Base-by-base conservation (phyloP, 208 protist species). In the Trypanosoma cruzi region DNA sequence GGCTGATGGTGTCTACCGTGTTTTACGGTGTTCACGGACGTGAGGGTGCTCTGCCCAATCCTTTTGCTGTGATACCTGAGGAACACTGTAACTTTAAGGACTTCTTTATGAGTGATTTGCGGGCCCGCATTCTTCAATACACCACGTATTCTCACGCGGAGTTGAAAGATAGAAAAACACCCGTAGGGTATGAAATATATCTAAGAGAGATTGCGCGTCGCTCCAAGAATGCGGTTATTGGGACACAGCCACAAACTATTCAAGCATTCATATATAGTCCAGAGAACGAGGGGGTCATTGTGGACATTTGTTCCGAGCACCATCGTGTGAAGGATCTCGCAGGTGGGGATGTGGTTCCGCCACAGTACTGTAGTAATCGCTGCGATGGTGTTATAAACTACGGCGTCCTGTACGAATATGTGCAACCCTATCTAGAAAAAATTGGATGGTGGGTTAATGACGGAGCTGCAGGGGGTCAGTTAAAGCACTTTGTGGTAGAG, bases 61-160 rank as follows among this genome's bases (percentile, higher is more conserved):
- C 73, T 22, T 70, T 80, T 14, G 71, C 73, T 26, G 68, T 86
- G 2, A 79, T 96, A 13, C 88, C 86, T 61, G 84, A 93, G 69
- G 86, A 96, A 62, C 64, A 93, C 54, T 73, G 70, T 72, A 96
- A 89, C 75, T 96, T 96, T 75, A 96, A 93, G 64, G 90, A 96
- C 26, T 89, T 94, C 59, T 96, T 89, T 83, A 88, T 91, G 86
- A 85, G 84, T 66, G 90, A 96, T 55, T 59, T 94, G 53, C 81
- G 90, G 3, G 84, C 83, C 10, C 83, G 87, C 28, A 75, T 94
- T 62, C 53, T 96, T 31, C 73, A 80, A 52, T 96, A 93, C 61
- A 67, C 90, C 20, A 54, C 50, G 29, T 44, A 44, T 64, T 32
- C 60, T 46, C 70, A 75, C 28, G 24, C 53, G 8, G 70, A 75